Base-by-base conservation (phyloP, 2,329 filamentous ascomycete species). In the Fusarium bulbicola region DNA sequence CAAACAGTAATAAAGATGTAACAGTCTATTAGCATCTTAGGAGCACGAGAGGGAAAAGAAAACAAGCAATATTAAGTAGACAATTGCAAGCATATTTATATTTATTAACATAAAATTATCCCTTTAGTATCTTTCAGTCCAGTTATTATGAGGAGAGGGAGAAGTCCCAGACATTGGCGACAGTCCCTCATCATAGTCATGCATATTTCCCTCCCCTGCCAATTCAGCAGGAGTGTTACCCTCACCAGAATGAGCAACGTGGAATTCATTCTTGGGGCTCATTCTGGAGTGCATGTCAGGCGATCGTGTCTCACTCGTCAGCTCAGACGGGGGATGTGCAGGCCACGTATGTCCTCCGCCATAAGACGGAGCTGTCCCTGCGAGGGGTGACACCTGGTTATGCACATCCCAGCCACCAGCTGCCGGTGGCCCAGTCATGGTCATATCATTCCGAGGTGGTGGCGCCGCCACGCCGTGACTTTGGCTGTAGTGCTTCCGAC, bases 401-500 rank as follows among this genome's bases (percentile, higher is more conserved):
- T 36, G 34, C 15, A 36, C 34, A 36, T 36, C 34, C 34, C 34
- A 36, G 34, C 34, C 34, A 36, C 34, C 34, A 18, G 15, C 34
- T 9, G 0, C 34, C 34, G 34, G 34, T 18, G 34, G 15, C 8
- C 34, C 34, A 36, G 34, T 36, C 34, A 36, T 36, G 15, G 34
- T 36, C 34, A 36, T 36, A 36, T 36, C 34, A 36, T 36, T 36
- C 34, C 34, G 32, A 10, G 39, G 32, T 6, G 42, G 49, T 63
- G 59, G 62, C 59, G 63, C 40, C 47, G 59, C 47, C 36, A 57
- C 63, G n/a, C 59, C 63, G 36, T 34, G 63, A 36, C 30, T 52
- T 9, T 40, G 40, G 36, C 63, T 64, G 59, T 66, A 49, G 30
- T 66, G 43, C 37, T 66, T 66, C 11, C 63, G 11, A 2, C 59